These are phyloP conservation scores for Fraxinus albicans DNA, from an alignment of 305 asterid genomes.

Conservation along the genomic window DNA sequence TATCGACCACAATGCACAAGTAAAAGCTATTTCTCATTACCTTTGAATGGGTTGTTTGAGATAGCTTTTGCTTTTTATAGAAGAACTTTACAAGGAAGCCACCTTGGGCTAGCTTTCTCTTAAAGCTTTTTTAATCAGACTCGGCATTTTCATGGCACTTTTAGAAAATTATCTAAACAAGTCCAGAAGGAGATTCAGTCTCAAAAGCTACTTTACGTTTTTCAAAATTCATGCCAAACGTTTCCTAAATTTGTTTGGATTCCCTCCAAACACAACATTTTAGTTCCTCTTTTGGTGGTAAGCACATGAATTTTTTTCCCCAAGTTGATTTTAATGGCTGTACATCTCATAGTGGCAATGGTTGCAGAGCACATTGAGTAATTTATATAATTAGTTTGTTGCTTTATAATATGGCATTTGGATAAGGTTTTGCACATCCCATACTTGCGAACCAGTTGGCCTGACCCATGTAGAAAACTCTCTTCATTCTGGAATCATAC, in stretches of 20 bases:
- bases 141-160: neutral
- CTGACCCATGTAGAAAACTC: neutral
- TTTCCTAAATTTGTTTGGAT: neutral
- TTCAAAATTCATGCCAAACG: neutral
- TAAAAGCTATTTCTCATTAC: neutral
- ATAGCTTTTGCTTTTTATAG: neutral
- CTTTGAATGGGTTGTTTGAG: neutral
- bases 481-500: neutral
- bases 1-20: neutral
- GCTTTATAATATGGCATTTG: neutral
- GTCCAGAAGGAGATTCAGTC: neutral
- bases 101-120: neutral
- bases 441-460: neutral
- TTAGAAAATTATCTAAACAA: neutral
- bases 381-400: neutral
- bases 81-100: neutral
- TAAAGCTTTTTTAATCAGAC: neutral
- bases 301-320: neutral
- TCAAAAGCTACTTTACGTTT: neutral
- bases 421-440: neutral
- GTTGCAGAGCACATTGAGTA: neutral
- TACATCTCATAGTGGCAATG: neutral
- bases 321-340: neutral
- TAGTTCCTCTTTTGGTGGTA: neutral
- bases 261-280: neutral